Evolutionary conservation across 2,329 filamentous ascomycete species (phyloP), one percentile per base, ranked within the genome.

Genomic region (Hymenoscyphus fraxineus): DNA sequence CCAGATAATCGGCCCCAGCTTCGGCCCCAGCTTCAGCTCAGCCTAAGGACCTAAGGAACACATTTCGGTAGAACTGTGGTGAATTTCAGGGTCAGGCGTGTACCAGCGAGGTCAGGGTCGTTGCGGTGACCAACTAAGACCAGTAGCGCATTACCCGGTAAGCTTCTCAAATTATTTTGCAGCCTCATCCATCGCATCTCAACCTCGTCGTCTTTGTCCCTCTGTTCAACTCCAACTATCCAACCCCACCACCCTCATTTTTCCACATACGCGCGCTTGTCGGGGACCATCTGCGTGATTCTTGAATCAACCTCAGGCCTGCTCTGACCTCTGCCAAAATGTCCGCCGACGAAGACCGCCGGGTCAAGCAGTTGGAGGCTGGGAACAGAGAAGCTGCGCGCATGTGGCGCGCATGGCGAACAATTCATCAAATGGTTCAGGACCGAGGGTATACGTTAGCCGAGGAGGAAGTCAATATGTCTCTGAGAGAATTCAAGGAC

Each of bases 351-450:
- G 72, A 75, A 60, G 73, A 74, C 64, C 70, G 69, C 16, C 58
- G 62, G 32, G 70, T 68, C 58, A 74, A 73, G 69, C 67, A 69
- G 63, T 67, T 69, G 35, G 73, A 75, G 66, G 73, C 76, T 60
- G 75, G 76, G 19, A 74, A 79, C 56, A 73, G 77, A 65, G 79
- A 81, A 69, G 69, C 76, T 32, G 83, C 86, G 69, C 88, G 91
- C 76, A 86, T 97, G 71, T 99, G 95, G 94, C 91, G 94, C 78
- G 92, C 93, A 73, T 96, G 92, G 87, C 88, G 88, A 78, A 99
- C 95, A 9, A 88, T 93, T 59, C 92, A 96, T 78, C 92, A 99
- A 83, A 96, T 99, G 94, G 89, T 95, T 72, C 83, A 85, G 67
- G 95, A 98, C 78, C 82, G 94, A 77, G 95, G 96, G 73, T 99